A percentile compares a stretch with the other conserved stretches of the same genome.
phyloP scores from a whole-genome alignment of 306 rosid genomes.

The Clitoria ternatea region DNA sequence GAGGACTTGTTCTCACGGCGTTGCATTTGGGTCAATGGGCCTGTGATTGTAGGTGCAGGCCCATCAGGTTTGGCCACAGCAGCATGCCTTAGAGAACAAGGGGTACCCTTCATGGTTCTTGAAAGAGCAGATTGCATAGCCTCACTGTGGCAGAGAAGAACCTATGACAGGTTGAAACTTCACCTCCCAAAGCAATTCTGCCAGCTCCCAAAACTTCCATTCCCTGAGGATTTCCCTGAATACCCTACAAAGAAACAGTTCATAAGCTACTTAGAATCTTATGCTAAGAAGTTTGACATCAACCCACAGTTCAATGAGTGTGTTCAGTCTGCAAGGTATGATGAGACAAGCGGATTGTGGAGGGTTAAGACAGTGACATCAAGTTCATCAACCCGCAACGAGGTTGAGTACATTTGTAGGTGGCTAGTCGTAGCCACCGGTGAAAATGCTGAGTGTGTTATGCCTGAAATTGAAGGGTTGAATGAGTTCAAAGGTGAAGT shows the following conservation, averaged over 20 bases:
- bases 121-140: slow-evolving; percentile 86
- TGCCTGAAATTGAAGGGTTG: slow-evolving; percentile 68
- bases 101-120: slow-evolving; percentile 72
- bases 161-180: slow-evolving; percentile 86
- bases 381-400: slow-evolving; percentile 15
- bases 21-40: slow-evolving; percentile 84
- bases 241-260: slow-evolving; percentile 79
- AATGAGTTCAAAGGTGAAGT: slow-evolving; percentile 57
- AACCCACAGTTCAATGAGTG: slow-evolving; percentile 72
- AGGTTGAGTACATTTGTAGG: slow-evolving; percentile 78
- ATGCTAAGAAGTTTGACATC: slow-evolving; percentile 56
- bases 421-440: slow-evolving; percentile 96
- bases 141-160: slow-evolving; percentile 77
- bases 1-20: slow-evolving; percentile 56
- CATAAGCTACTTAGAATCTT: slow-evolving; percentile 66
- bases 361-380: slow-evolving; percentile 56
- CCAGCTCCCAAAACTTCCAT: slow-evolving; percentile 75
- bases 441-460: slow-evolving; percentile 79
- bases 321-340: slow-evolving; percentile 71
- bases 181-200: slow-evolving; percentile 93
- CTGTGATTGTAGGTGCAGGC: slow-evolving; percentile 91
- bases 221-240: slow-evolving; percentile 75
- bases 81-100: slow-evolving; percentile 79
- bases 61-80: slow-evolving; percentile 92
- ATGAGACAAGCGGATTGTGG: slow-evolving; percentile 76